phyloP scores from a whole-genome alignment of 805 yeast species.

The Hanseniaspora taiwanica region DNA sequence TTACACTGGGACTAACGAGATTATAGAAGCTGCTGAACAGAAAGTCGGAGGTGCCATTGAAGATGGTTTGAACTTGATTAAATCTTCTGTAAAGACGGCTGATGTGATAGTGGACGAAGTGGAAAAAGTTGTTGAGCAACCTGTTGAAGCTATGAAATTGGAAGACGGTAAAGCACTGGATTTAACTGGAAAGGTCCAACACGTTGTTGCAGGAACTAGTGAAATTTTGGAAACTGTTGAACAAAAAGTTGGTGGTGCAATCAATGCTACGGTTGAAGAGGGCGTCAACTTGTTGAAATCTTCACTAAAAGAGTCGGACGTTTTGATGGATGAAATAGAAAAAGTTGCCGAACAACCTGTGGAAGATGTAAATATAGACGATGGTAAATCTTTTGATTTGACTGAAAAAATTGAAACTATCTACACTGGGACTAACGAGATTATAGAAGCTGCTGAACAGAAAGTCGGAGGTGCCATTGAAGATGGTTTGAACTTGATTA shows the following conservation, averaged over 20 bases:
- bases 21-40: neutral
- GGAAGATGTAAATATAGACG: neutral
- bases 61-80: no score
- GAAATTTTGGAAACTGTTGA: conserved; percentile 1
- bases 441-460: no score
- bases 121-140: conserved; percentile 6
- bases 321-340: conserved; percentile 10
- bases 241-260: neutral
- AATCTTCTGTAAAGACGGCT: conserved; percentile 5
- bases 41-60: no score
- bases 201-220: conserved; percentile 1
- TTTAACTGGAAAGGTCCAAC: neutral
- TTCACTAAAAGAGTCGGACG: neutral
- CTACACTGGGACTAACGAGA: no score
- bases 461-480: no score
- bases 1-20: neutral
- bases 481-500: no score
- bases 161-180: neutral
- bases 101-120: conserved; percentile 5
- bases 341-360: conserved; percentile 8
- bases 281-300: neutral
- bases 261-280: neutral
- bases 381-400: no score
- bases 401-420: no score
- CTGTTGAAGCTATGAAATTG: conserved; percentile 1